Evolutionary conservation across 208 protist genomes (phyloP), one percentile per base, ranked within the genome.

Genomic region (Porcisia hertigi): DNA sequence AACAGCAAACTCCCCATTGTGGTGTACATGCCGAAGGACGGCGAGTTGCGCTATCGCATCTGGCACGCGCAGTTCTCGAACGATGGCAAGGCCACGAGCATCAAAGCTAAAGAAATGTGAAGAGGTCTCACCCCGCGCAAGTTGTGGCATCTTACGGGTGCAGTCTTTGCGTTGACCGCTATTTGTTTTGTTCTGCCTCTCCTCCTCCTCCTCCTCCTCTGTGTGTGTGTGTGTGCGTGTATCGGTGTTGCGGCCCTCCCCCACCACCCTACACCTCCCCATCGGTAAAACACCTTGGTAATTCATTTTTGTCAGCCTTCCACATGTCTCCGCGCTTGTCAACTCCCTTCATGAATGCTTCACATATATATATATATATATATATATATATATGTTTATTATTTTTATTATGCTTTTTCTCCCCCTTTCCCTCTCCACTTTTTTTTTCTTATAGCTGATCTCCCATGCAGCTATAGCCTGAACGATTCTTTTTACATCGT

Each of bases 1-100:
- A 91, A 91, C 73, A 88, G 82, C 72, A 89, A 87, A 73, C 73
- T 87, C 52, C 87, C 87, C 41, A 82, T 89, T 14, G 86, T 90
- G 7, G 86, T 90, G 77, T 84, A 86, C 67, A 73, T 81, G 77
- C 80, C 86, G 58, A 90, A 85, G 74, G 74, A 87, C 62, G 36
- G 63, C 30, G 84, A 80, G 73, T 66, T 90, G 72, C 86, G 83
- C 83, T 90, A 90, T 73, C 83, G 86, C 70, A 87, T 90, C 54
- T 90, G 86, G 86, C 23, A 55, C 18, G 79, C 57, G 34, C 59
- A 58, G 12, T 64, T 59, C 45, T 55, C 58, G 39, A 57, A 34
- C 39, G 54, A 73, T 11, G 74, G 73, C 54, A 59, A 41, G 66
- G 47, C 30, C 1, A 71, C 53, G 47, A 53, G 30, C 47, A 71